phyloP scores from a whole-genome alignment of 257 asterid genomes.

The Rehmannia glutinosa region DNA sequence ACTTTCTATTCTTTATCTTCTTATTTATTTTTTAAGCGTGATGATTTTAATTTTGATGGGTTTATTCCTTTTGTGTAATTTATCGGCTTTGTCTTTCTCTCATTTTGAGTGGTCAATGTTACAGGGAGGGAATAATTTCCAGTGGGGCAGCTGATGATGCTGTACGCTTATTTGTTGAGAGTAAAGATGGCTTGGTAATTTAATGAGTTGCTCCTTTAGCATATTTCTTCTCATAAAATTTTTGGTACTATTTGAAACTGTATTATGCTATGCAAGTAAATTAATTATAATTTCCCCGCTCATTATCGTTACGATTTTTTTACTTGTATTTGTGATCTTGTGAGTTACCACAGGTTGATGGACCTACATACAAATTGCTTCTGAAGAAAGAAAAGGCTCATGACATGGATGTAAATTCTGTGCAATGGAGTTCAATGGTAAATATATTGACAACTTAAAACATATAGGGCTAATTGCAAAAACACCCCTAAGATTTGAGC shows the following conservation, averaged over 20 bases:
- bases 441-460: conserved; percentile 9
- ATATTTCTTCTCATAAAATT: not conserved
- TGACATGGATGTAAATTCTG: conserved; percentile 84
- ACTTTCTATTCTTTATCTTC: not conserved
- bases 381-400: conserved; percentile 84
- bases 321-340: not conserved
- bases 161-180: conserved; percentile 77
- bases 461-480: too few relatives aligned
- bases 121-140: conserved; percentile 79
- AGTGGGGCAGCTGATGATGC: conserved; percentile 95
- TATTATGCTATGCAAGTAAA: not conserved
- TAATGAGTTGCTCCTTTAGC: not conserved
- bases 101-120: conserved; percentile 18
- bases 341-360: conserved; percentile 48
- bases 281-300: not conserved
- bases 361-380: conserved; percentile 62
- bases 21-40: not conserved
- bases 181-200: conserved; percentile 37
- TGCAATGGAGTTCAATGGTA: conserved; percentile 82
- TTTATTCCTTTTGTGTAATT: not conserved
- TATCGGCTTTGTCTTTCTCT: not conserved
- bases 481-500: too few relatives aligned
- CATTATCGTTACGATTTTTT: not conserved
- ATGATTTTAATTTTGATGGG: not conserved
- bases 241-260: not conserved